Evolutionary conservation across 2,329 filamentous ascomycete genomes (phyloP).

Genomic region (Hirsutella rhossiliensis): DNA sequence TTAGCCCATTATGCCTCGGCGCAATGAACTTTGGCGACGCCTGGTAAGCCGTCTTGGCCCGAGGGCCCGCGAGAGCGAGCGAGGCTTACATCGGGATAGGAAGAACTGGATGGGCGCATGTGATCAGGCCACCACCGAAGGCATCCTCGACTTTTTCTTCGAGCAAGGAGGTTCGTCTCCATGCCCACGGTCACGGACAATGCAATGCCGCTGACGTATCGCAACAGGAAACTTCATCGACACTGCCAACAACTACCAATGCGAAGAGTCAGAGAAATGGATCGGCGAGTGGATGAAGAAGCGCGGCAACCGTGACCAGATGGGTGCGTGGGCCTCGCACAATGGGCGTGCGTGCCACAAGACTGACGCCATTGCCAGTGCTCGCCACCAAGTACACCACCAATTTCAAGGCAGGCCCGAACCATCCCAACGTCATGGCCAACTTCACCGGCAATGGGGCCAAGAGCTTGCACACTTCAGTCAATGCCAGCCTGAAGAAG

Average conservation of each 20-base stretch:
- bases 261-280: constrained; percentile 49
- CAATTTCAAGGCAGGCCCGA: constrained; percentile 35
- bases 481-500: constrained; percentile 45
- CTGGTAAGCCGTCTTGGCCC: constrained; percentile 21
- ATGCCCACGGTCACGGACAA: not conserved
- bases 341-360: not conserved
- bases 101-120: constrained; percentile 47
- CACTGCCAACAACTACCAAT: constrained; percentile 57
- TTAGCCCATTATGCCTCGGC: constrained; percentile 56
- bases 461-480: constrained; percentile 46
- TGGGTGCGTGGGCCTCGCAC: constrained; percentile 31
- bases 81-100: not conserved
- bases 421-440: constrained; percentile 30
- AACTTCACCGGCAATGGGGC: constrained; percentile 48
- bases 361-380: constrained; percentile 26
- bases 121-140: constrained; percentile 47
- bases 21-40: constrained; percentile 52
- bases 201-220: not conserved
- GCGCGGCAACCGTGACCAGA: constrained; percentile 51
- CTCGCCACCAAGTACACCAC: constrained; percentile 59
- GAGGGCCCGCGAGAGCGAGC: not conserved
- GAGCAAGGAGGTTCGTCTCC: constrained; percentile 26
- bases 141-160: constrained; percentile 55
- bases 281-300: constrained; percentile 60
- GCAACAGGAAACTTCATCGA: constrained; percentile 58